These are phyloP conservation scores for Bertia moriformis DNA, from an alignment of 2,329 filamentous ascomycete species.

Conservation along the genomic window DNA sequence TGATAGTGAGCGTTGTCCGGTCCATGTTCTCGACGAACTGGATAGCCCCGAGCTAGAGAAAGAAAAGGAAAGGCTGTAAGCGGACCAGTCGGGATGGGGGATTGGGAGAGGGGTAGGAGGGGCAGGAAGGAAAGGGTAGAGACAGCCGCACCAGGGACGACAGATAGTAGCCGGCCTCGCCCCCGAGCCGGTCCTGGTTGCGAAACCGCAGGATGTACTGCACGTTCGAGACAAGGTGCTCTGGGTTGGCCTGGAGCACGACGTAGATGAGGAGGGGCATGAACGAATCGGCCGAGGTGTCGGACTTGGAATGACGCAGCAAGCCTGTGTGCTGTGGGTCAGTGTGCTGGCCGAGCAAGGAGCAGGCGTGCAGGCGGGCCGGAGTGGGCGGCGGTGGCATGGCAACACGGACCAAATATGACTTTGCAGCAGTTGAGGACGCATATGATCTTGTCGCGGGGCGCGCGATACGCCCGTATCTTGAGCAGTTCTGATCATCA, in stretches of 20 bases:
- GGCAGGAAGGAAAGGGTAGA: too few species aligned
- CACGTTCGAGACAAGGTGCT: slow-evolving; percentile 90
- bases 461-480: slow-evolving; percentile 93
- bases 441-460: slow-evolving; percentile 94
- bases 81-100: too few species aligned
- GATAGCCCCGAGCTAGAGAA: slow-evolving; percentile 81
- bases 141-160: slow-evolving; percentile 60
- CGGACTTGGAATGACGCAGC: slow-evolving; percentile 78
- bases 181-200: slow-evolving; percentile 90
- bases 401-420: slow-evolving; percentile 61
- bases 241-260: slow-evolving; percentile 83
- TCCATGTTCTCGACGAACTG: slow-evolving; percentile 96
- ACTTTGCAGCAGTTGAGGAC: slow-evolving; percentile 98
- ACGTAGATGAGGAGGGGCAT: slow-evolving; percentile 92
- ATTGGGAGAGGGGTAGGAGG: slow-evolving; percentile 1
- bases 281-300: slow-evolving; percentile 92
- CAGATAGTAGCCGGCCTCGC: slow-evolving; percentile 96
- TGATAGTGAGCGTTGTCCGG: slow-evolving; percentile 80
- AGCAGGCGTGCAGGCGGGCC: not conserved
- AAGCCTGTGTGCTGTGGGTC: slow-evolving; percentile 38
- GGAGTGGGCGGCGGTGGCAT: too few species aligned
- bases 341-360: not conserved
- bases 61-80: too few species aligned
- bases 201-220: slow-evolving; percentile 95
- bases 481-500: slow-evolving; percentile 65